Evolutionary conservation across 2,329 filamentous ascomycete genomes (phyloP).

Genomic region (Penicillium paneum): DNA sequence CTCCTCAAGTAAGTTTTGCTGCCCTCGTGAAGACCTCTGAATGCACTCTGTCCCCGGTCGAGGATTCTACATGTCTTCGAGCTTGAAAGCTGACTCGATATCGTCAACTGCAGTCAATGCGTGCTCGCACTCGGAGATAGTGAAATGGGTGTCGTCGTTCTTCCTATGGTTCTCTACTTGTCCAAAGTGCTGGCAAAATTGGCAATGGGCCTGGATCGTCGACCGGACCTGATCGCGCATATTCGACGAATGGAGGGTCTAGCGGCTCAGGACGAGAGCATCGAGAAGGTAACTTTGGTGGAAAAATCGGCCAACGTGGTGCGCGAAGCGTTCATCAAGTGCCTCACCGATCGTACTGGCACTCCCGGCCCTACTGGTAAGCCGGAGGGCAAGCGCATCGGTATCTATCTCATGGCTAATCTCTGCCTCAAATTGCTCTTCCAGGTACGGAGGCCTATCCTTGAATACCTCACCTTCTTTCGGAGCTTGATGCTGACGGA

Average conservation of each 20-base stretch:
- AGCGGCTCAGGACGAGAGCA: slow-evolving; percentile 57
- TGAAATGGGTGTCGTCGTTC: slow-evolving; percentile 73
- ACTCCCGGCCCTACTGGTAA: slow-evolving; percentile 57
- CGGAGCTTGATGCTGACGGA: not conserved
- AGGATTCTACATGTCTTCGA: not conserved
- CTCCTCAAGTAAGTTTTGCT: slow-evolving; percentile 66
- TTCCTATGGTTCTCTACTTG: slow-evolving; percentile 78
- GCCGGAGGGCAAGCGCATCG: slow-evolving; percentile 79
- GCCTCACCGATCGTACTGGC: slow-evolving; percentile 74
- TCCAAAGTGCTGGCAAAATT: slow-evolving; percentile 76
- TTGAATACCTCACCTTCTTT: not conserved
- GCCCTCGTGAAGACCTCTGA: not conserved
- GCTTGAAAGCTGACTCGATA: slow-evolving; percentile 3
- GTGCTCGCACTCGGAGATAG: slow-evolving; percentile 78
- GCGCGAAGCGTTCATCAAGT: slow-evolving; percentile 86
- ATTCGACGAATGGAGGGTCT: slow-evolving; percentile 47
- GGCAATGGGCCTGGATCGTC: slow-evolving; percentile 77
- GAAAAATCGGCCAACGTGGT: slow-evolving; percentile 86
- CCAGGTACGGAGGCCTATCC: slow-evolving; percentile 54
- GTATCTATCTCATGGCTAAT: slow-evolving; percentile 90
- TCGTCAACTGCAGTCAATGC: slow-evolving; percentile 59
- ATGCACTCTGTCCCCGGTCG: not conserved
- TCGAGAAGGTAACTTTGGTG: slow-evolving; percentile 72
- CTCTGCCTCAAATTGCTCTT: slow-evolving; percentile 85
- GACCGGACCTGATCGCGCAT: slow-evolving; percentile 70